Evolutionary conservation across 148 eudicot species (phyloP).

Genomic region (Chenopodium album): DNA sequence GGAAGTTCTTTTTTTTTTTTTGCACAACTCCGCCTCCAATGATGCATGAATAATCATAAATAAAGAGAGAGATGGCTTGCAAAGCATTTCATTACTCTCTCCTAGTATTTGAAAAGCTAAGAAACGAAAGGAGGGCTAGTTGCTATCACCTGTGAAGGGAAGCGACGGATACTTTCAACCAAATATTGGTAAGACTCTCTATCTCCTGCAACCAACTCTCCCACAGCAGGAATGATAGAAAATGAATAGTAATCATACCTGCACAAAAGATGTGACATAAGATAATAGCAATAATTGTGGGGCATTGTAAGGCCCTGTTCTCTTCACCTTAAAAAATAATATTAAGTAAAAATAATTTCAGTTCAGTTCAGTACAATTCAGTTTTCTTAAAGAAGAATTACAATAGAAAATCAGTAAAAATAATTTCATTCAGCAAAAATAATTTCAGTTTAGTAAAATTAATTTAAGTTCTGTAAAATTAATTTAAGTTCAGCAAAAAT

Average conservation of each 20-base stretch:
- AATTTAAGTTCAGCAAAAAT: too few relatives aligned
- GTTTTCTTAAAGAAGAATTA: too few relatives aligned
- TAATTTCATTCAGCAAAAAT: too few relatives aligned
- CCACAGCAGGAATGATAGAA: conserved; percentile 70
- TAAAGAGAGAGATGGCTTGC: neutral
- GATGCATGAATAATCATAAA: neutral
- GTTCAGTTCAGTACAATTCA: too few relatives aligned
- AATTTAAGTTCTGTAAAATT: too few relatives aligned
- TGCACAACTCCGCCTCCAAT: neutral
- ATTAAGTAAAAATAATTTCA: too few relatives aligned
- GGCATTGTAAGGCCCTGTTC: neutral
- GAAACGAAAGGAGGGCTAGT: neutral
- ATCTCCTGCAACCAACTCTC: conserved; percentile 84
- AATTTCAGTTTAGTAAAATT: too few relatives aligned
- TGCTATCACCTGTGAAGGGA: conserved; percentile 74
- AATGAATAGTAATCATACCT: conserved; percentile 97
- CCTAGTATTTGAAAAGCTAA: neutral
- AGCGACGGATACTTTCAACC: conserved; percentile 93
- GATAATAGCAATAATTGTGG: neutral
- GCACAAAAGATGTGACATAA: conserved; percentile 23
- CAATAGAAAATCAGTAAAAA: too few relatives aligned
- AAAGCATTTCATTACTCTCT: conserved; percentile 1
- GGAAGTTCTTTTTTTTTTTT: too few relatives aligned
- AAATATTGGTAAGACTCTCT: conserved; percentile 88
- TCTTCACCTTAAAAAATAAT: too few relatives aligned